Conservation (phyloP, 2,329 filamentous ascomycete species). For the Chaetomiaceae sp. region DNA sequence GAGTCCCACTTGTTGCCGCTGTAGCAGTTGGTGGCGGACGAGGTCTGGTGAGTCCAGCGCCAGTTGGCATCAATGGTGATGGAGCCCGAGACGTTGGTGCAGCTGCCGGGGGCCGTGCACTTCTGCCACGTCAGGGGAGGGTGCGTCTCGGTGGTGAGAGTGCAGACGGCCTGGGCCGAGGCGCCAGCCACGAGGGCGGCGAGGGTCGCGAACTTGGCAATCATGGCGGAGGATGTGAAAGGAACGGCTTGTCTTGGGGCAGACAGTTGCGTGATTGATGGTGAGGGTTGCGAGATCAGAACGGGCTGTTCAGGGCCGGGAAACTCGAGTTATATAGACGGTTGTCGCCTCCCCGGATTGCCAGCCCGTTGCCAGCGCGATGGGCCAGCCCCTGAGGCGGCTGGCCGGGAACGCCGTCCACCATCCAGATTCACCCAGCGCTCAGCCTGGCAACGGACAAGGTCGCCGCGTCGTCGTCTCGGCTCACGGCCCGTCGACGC, state of each 20-base stretch:
- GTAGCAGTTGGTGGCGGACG: conserved; percentile 52
- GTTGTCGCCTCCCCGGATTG: neutral
- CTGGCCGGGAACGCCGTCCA: conserved; percentile 17
- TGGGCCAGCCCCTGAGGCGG: conserved; percentile 6
- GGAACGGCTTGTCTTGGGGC: conserved; percentile 7
- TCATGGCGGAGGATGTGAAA: conserved; percentile 23
- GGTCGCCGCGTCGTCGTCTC: conserved; percentile 10
- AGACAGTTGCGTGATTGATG: conserved; percentile 21
- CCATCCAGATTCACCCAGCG: too few relatives aligned
- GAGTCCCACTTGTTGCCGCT: conserved; percentile 47
- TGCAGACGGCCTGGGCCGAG: conserved; percentile 49
- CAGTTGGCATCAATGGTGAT: conserved; percentile 58
- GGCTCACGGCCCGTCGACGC: conserved; percentile 26
- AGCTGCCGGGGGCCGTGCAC: conserved; percentile 48
- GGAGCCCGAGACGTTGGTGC: conserved; percentile 45
- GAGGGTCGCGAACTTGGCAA: conserved; percentile 33
- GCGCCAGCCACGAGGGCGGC: conserved; percentile 40
- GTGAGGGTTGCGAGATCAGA: conserved; percentile 19
- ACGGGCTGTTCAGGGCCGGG: conserved; percentile 5
- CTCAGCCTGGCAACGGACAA: neutral
- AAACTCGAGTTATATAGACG: conserved; percentile 22
- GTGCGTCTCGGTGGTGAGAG: conserved; percentile 45
- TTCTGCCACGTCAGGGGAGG: conserved; percentile 50
- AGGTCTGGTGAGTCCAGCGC: conserved; percentile 53
- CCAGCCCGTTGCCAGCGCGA: neutral